phyloP scores from a whole-genome alignment of 306 rosid species.

The Calophaca sinica region DNA sequence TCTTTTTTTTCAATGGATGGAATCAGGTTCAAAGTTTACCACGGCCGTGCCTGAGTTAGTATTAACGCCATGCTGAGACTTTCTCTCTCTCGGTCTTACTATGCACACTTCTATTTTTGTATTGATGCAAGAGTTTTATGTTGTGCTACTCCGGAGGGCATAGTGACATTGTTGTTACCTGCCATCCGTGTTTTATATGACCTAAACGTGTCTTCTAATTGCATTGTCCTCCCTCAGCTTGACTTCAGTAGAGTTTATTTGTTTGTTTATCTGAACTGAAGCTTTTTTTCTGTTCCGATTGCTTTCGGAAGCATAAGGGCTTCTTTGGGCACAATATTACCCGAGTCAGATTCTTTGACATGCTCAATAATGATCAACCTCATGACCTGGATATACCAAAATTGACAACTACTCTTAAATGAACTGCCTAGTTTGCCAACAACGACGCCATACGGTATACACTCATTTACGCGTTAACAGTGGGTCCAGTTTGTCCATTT shows the following conservation, averaged over 20 bases:
- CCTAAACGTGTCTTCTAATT: not conserved
- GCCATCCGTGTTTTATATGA: not conserved
- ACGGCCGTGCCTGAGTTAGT: not conserved
- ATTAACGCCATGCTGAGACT: not conserved
- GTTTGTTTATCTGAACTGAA: not conserved
- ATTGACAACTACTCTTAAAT: not conserved
- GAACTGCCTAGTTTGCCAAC: not conserved
- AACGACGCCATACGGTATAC: too few relatives aligned
- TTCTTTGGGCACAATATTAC: not conserved
- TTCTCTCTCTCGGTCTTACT: not conserved
- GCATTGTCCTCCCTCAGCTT: not conserved
- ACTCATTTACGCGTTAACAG: too few relatives aligned
- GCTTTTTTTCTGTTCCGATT: not conserved
- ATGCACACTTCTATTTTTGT: not conserved
- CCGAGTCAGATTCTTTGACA: not conserved
- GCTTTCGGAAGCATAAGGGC: not conserved
- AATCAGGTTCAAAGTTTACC: too few relatives aligned
- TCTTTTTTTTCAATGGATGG: not conserved
- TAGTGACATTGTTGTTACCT: not conserved
- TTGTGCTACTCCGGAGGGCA: not conserved
- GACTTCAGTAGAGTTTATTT: not conserved
- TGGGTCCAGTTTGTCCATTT: not conserved
- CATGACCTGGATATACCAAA: not conserved
- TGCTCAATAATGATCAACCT: not conserved
- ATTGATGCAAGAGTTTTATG: not conserved